phyloP scores from a whole-genome alignment of 2,329 filamentous ascomycete genomes.

The Fusarium keratoplasticum region DNA sequence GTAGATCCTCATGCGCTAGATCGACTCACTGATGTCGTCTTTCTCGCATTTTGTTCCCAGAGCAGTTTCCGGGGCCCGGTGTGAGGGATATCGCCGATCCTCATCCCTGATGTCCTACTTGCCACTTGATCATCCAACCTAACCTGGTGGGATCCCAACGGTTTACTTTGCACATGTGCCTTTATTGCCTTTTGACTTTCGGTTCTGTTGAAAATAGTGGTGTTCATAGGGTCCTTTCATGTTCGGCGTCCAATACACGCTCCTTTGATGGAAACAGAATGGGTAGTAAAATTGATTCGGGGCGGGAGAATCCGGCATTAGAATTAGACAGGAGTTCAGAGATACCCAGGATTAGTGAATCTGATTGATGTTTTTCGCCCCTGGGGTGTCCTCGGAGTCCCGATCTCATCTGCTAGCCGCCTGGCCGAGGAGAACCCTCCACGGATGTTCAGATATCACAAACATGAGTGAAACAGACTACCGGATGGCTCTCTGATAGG shows the following conservation, averaged over 20 bases:
- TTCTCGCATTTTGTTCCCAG: not conserved
- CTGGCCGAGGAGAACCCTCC: not conserved
- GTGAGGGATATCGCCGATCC: not conserved
- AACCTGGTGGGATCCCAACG: not conserved
- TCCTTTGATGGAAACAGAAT: not conserved
- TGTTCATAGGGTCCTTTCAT: not conserved
- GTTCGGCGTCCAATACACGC: not conserved
- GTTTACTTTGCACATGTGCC: not conserved
- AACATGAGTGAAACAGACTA: not conserved
- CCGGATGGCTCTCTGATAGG: not conserved
- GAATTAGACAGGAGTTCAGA: constrained; percentile 38
- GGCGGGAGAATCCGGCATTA: constrained; percentile 15
- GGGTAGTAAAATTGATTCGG: not conserved
- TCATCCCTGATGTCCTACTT: not conserved
- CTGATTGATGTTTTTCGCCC: not conserved
- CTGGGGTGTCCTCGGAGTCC: not conserved
- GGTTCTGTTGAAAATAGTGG: not conserved
- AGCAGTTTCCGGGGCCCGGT: not conserved
- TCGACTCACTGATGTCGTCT: constrained; percentile 3
- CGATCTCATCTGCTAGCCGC: constrained; percentile 6
- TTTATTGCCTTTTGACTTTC: not conserved
- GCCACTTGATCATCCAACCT: not conserved
- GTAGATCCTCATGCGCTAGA: not conserved
- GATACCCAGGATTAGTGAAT: constrained; percentile 31
- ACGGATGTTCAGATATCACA: not conserved